Evolutionary conservation across 2,329 filamentous ascomycete species (phyloP), one percentile per base, ranked within the genome.

Genomic region (Pyrenophora teres): DNA sequence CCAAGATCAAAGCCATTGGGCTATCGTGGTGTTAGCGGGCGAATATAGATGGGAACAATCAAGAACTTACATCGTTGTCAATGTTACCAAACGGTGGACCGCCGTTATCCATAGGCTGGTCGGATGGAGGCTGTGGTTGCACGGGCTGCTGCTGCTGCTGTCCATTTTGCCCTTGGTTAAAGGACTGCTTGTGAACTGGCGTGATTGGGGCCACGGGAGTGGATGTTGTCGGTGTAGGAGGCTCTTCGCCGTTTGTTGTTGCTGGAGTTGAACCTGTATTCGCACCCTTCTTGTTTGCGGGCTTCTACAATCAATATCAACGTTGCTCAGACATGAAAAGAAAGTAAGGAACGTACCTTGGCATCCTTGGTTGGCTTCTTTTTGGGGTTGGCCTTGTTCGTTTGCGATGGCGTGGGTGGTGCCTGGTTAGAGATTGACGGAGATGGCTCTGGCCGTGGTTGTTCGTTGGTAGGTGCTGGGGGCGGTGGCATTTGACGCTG

Each of bases 321-420:
- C 60, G 57, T 50, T 65, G 65, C 57, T 62, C 65, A 58, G 57
- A 31, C 7, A 15, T 38, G 10, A 35, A 55, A 23, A 30, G 54
- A 50, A 57, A 62, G 48, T 54, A 54, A 63, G 65, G 69, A 67
- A 67, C 78, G 57, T 82, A 89, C 87, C 85, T 90, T 90, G 73
- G 87, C 88, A 4, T 83, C 78, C 54, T 78, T 81, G 74, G 87
- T 87, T 4, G 76, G 77, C 78, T 90, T 89, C 82, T 93, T 93
- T 59, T 90, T 92, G 1, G 88, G 87, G 30, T 84, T 86, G 3
- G 87, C 75, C 78, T 93, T 93, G 68, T 86, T 87, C 1, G 79
- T 73, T 68, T 90, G 88, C 44, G 84, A 86, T 1, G 90, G 90
- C 3, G 90, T 94, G 1, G 89, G 89, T 1, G 90, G 89, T 31